phyloP scores from a whole-genome alignment of 2,329 filamentous ascomycete genomes.

The Sporothrix mexicana region DNA sequence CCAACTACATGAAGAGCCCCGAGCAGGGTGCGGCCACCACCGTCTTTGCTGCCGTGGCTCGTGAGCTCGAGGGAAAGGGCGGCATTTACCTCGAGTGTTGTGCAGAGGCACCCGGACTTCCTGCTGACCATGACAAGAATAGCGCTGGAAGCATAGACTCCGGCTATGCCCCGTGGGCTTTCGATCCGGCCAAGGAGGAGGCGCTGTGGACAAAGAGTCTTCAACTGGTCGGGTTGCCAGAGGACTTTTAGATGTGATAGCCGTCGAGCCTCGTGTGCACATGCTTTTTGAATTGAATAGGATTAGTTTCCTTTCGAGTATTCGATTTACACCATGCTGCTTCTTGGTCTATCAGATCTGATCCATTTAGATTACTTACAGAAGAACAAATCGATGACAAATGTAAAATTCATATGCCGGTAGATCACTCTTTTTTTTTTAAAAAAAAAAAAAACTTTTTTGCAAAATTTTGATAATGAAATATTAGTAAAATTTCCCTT shows the following conservation, averaged over 20 bases:
- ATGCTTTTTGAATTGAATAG: too few relatives aligned
- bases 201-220: constrained; percentile 49
- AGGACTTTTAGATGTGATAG: constrained; percentile 13
- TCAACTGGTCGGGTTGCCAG: constrained; percentile 41
- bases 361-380: too few relatives aligned
- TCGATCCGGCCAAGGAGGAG: constrained; percentile 36
- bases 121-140: background rate
- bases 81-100: constrained; percentile 52
- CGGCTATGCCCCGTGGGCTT: constrained; percentile 33
- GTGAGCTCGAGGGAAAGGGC: constrained; percentile 50
- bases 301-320: too few relatives aligned
- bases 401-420: too few relatives aligned
- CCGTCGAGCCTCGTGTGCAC: too few relatives aligned
- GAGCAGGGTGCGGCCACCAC: constrained; percentile 53
- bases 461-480: background rate
- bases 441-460: too few relatives aligned
- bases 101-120: constrained; percentile 40
- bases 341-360: too few relatives aligned
- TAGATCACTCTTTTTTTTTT: too few relatives aligned
- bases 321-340: too few relatives aligned
- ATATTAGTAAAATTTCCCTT: background rate
- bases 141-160: background rate
- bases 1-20: constrained; percentile 40
- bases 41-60: constrained; percentile 48
- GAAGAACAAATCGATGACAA: too few relatives aligned